Conservation (phyloP, 2,329 filamentous ascomycete species). For the Colletotrichum sp. region DNA sequence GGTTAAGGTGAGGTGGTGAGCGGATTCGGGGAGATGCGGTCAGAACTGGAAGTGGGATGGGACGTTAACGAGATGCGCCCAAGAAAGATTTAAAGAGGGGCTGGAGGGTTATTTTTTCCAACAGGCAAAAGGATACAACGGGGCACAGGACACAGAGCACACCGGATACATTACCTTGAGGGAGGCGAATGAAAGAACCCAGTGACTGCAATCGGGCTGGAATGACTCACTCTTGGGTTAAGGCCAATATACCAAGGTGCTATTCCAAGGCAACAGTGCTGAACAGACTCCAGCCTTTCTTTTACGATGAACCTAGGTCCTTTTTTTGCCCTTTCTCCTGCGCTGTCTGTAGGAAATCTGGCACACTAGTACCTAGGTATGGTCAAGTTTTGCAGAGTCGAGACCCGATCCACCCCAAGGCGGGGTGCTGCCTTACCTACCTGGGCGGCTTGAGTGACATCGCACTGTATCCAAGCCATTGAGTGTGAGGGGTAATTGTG, state of each 20-base stretch:
- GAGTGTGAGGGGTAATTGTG: conserved; percentile 14
- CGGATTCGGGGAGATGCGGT: conserved; percentile 7
- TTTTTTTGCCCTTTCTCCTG: too few species aligned
- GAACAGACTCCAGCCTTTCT: not conserved
- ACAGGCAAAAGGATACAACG: not conserved
- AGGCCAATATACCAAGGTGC: not conserved
- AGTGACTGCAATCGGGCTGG: not conserved
- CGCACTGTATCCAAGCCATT: conserved; percentile 8
- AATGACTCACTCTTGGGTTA: conserved; percentile 6
- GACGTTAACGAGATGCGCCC: conserved; percentile 15
- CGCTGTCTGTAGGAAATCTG: not conserved
- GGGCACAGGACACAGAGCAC: not conserved
- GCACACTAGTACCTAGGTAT: not conserved
- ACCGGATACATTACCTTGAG: not conserved
- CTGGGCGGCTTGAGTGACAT: not conserved
- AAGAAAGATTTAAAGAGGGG: conserved; percentile 22
- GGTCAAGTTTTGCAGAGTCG: not conserved
- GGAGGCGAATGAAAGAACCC: not conserved
- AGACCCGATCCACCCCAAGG: conserved; percentile 4
- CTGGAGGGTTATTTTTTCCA: conserved; percentile 6
- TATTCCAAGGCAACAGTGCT: not conserved
- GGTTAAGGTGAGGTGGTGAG: not conserved
- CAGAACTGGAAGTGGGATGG: conserved; percentile 19
- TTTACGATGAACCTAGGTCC: not conserved
- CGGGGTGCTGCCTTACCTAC: conserved; percentile 5